A percentile compares a stretch with the other conserved stretches of the same genome.
Conservation (phyloP, 1,284 basidiomycete genomes). For the Hymenochaete sp. region DNA sequence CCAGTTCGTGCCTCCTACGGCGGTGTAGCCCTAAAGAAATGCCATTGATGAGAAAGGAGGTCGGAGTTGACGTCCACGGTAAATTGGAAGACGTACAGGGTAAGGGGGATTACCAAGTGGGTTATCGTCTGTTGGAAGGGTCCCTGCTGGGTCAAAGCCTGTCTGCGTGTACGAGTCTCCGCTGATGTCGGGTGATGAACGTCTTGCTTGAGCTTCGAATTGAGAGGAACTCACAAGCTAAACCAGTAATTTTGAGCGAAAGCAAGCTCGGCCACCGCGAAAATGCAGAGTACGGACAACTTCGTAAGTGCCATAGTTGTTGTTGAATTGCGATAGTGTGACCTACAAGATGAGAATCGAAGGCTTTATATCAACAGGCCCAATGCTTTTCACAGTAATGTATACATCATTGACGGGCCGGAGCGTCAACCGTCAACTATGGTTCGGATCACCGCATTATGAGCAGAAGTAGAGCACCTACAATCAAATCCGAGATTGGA, state of each 20-base stretch:
- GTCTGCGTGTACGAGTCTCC: constrained; percentile 55
- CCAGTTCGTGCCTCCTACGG: constrained; percentile 51
- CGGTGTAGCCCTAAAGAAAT: constrained; percentile 36
- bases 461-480: too few species aligned
- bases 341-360: too few species aligned
- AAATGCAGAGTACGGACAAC: too few species aligned
- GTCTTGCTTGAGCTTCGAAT: not conserved
- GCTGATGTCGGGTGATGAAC: constrained; percentile 25
- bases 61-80: not conserved
- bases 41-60: not conserved
- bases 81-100: constrained; percentile 27
- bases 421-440: too few species aligned
- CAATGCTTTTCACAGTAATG: too few species aligned
- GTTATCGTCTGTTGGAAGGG: constrained; percentile 38
- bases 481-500: too few species aligned
- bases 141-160: constrained; percentile 35
- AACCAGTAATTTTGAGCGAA: constrained; percentile 45
- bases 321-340: too few species aligned
- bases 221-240: constrained; percentile 28
- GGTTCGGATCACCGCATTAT: too few species aligned
- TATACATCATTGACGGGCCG: too few species aligned
- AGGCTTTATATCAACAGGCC: too few species aligned
- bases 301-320: too few species aligned
- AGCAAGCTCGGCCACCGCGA: too few species aligned
- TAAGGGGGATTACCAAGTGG: constrained; percentile 51